Evolutionary conservation across 179 eudicot genomes (phyloP).

Genomic region (Gypsophila paniculata): DNA sequence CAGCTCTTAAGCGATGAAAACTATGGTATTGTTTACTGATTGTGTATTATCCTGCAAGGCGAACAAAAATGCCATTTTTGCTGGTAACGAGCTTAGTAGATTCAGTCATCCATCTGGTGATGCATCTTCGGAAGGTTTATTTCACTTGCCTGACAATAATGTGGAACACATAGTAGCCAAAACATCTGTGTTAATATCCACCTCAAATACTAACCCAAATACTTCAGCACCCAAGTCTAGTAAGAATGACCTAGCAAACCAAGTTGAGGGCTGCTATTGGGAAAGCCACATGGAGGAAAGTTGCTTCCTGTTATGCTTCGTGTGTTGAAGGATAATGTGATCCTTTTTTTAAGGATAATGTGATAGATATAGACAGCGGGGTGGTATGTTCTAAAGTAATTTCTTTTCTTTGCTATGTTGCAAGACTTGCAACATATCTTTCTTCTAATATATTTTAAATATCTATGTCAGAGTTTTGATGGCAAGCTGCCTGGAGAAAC

Average conservation of each 20-base stretch:
- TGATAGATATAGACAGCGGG: constrained; percentile 68
- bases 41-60: constrained; percentile 39
- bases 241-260: constrained; percentile 66
- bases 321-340: constrained; percentile 73
- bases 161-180: constrained; percentile 41
- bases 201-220: constrained; percentile 46
- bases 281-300: constrained; percentile 72
- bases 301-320: constrained; percentile 75
- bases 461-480: constrained; percentile 60
- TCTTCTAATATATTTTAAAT: not conserved
- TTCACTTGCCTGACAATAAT: constrained; percentile 63
- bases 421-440: constrained; percentile 12
- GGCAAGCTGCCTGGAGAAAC: constrained; percentile 83
- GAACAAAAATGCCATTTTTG: constrained; percentile 40
- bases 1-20: not conserved
- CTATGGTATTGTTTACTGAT: constrained; percentile 7
- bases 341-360: constrained; percentile 88
- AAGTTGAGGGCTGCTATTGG: constrained; percentile 81
- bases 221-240: constrained; percentile 43
- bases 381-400: constrained; percentile 48
- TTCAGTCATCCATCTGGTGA: constrained; percentile 94
- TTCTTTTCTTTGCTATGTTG: constrained; percentile 4
- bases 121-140: constrained; percentile 89
- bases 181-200: constrained; percentile 69
- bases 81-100: constrained; percentile 64